These are phyloP conservation scores for Coprinellus aureogranulatus DNA, from an alignment of 768 basidiomycete genomes.

Conservation along the genomic window DNA sequence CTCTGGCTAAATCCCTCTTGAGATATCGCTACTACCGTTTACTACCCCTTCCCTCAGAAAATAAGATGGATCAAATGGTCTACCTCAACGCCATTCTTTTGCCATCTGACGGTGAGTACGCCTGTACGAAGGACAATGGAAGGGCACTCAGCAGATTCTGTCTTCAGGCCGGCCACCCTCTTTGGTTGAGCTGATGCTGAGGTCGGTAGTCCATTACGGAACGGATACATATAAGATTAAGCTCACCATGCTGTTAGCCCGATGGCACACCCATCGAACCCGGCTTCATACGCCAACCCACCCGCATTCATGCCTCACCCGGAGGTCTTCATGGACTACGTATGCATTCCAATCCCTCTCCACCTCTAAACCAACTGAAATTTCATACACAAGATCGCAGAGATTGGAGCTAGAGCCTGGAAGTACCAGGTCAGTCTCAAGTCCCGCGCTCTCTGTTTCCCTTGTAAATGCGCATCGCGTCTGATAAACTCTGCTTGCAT, in stretches of 20 bases:
- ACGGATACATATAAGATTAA: not conserved
- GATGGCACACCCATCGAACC: conserved; percentile 44
- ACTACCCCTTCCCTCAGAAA: not conserved
- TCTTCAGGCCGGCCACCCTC: conserved; percentile 66
- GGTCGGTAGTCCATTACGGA: conserved; percentile 33
- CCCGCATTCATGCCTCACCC: conserved; percentile 75
- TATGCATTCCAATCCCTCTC: conserved; percentile 21
- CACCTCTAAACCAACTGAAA: conserved; percentile 8
- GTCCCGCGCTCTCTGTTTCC: conserved; percentile 9
- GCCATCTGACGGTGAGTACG: conserved; percentile 59
- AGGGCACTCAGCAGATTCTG: no score
- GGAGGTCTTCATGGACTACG: conserved; percentile 82
- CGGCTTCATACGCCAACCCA: conserved; percentile 34
- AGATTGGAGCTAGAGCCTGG: conserved; percentile 70
- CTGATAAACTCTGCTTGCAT: not conserved
- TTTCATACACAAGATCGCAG: conserved; percentile 52
- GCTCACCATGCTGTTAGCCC: conserved; percentile 28
- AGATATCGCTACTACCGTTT: no score
- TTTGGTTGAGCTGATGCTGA: conserved; percentile 72
- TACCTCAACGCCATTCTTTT: conserved; percentile 74
- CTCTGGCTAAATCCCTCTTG: not conserved
- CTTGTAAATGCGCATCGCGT: conserved; percentile 13
- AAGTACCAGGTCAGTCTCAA: conserved; percentile 60
- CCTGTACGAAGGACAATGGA: no score
- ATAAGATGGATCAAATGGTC: conserved; percentile 59